Evolutionary conservation across 768 basidiomycete genomes (phyloP).

Genomic region (Rhodotorula paludigena): DNA sequence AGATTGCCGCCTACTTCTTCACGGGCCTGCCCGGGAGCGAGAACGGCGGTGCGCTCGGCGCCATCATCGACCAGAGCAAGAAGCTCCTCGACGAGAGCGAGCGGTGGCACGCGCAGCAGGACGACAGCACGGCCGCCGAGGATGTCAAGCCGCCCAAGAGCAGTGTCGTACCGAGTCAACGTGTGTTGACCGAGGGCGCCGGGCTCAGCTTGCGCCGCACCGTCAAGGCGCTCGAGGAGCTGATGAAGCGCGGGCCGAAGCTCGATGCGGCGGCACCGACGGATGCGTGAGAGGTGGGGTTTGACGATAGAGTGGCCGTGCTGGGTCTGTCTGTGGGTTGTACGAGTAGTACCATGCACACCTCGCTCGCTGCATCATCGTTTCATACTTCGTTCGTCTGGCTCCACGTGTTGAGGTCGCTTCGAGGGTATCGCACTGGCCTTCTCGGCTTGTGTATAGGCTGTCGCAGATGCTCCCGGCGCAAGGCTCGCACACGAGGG

Average conservation of each 20-base stretch:
- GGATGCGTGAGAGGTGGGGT: too few species aligned
- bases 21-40: conserved; percentile 48
- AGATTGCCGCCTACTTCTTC: conserved; percentile 68
- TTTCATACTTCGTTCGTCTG: background rate
- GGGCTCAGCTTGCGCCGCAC: conserved; percentile 70
- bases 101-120: conserved; percentile 40
- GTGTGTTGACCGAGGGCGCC: conserved; percentile 59
- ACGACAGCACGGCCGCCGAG: conserved; percentile 35
- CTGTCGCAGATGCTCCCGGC: too few species aligned
- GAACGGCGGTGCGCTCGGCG: conserved; percentile 36
- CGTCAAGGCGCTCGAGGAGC: conserved; percentile 59
- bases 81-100: conserved; percentile 68
- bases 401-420: too few species aligned
- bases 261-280: background rate
- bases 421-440: too few species aligned
- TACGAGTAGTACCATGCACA: too few species aligned
- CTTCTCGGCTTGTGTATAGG: too few species aligned
- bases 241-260: conserved; percentile 32
- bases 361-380: background rate
- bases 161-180: conserved; percentile 66
- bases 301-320: too few species aligned
- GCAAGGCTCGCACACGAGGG: too few species aligned
- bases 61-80: conserved; percentile 66
- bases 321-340: too few species aligned
- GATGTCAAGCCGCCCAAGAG: conserved; percentile 10